A percentile compares a stretch with the other conserved stretches of the same genome.
Evolutionary conservation across 139 green algal species (phyloP).

Genomic region (Coelastrella sp.): DNA sequence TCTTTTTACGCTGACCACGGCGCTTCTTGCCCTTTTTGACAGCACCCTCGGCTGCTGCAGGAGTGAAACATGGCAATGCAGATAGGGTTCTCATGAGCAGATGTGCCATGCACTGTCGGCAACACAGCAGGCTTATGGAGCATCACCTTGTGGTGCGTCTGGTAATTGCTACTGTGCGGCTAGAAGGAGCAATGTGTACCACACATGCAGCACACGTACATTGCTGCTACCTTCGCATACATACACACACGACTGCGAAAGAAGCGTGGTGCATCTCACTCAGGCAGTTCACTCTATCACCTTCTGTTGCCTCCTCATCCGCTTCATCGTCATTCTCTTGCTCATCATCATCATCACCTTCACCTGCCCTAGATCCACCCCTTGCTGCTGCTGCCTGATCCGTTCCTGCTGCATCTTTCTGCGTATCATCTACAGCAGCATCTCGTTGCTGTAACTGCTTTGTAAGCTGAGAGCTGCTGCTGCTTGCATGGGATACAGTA

Average conservation of each 20-base stretch:
- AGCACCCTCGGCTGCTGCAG: not conserved
- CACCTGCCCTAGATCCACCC: not conserved
- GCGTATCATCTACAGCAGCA: not conserved
- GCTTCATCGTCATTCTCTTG: not conserved
- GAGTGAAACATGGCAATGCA: not conserved
- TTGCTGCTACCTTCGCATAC: too few species aligned
- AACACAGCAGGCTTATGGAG: too few species aligned
- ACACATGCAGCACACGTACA: too few species aligned
- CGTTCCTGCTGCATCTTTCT: not conserved
- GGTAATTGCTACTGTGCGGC: too few species aligned
- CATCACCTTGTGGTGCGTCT: too few species aligned
- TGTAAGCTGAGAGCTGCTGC: not conserved
- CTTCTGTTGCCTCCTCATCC: constrained; percentile 1
- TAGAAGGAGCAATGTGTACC: too few species aligned
- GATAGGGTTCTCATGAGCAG: too few species aligned
- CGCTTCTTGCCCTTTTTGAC: constrained; percentile 52
- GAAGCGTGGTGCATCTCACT: too few species aligned
- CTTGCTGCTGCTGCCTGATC: constrained; percentile 18
- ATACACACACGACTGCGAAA: too few species aligned
- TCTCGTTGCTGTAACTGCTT: too few species aligned
- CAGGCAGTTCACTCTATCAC: not conserved
- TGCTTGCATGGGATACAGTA: not conserved
- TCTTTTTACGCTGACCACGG: constrained; percentile 56
- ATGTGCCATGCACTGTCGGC: too few species aligned
- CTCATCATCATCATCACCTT: not conserved